These are phyloP conservation scores for Dendrobium huoshanense DNA, from an alignment of 106 monocot genomes.

Conservation along the genomic window DNA sequence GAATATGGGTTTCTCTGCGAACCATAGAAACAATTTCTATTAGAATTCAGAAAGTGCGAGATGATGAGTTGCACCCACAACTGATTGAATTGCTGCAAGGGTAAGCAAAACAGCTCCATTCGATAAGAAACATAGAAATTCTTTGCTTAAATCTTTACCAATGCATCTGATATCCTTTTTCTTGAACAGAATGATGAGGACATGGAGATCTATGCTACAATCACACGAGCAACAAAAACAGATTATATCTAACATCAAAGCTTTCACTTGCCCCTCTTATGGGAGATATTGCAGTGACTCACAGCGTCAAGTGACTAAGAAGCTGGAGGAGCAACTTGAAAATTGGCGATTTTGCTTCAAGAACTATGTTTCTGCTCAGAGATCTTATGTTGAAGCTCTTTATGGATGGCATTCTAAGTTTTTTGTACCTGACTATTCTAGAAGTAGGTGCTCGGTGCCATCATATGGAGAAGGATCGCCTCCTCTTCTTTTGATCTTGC, in stretches of 20 bases:
- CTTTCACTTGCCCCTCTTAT: slow-evolving; percentile 68
- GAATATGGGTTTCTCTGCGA: slow-evolving; percentile 68
- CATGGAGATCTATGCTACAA: slow-evolving; percentile 84
- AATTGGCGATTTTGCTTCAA: slow-evolving; percentile 75
- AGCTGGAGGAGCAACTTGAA: slow-evolving; percentile 68
- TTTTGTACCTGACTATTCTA: slow-evolving; percentile 54
- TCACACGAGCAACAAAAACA: slow-evolving; percentile 88
- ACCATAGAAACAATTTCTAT: slow-evolving; percentile 78
- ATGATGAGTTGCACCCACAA: slow-evolving; percentile 91
- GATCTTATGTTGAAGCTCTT: slow-evolving; percentile 72
- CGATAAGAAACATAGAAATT: not conserved
- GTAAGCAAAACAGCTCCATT: slow-evolving; percentile 25
- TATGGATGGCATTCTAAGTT: slow-evolving; percentile 90
- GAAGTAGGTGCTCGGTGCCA: slow-evolving; percentile 24
- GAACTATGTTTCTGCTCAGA: slow-evolving; percentile 59
- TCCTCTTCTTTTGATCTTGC: slow-evolving; percentile 55
- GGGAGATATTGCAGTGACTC: slow-evolving; percentile 83
- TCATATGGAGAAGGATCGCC: slow-evolving; percentile 30
- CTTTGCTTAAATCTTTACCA: not conserved
- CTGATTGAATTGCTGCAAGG: slow-evolving; percentile 86
- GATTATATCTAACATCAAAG: slow-evolving; percentile 70
- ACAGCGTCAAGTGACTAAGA: slow-evolving; percentile 68
- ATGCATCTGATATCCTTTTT: not conserved
- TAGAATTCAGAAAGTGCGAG: slow-evolving; percentile 75
- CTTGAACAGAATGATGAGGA: slow-evolving; percentile 23